These are phyloP conservation scores for Rhodotorula diobovata DNA, from an alignment of 768 basidiomycete genomes.

Conservation along the genomic window DNA sequence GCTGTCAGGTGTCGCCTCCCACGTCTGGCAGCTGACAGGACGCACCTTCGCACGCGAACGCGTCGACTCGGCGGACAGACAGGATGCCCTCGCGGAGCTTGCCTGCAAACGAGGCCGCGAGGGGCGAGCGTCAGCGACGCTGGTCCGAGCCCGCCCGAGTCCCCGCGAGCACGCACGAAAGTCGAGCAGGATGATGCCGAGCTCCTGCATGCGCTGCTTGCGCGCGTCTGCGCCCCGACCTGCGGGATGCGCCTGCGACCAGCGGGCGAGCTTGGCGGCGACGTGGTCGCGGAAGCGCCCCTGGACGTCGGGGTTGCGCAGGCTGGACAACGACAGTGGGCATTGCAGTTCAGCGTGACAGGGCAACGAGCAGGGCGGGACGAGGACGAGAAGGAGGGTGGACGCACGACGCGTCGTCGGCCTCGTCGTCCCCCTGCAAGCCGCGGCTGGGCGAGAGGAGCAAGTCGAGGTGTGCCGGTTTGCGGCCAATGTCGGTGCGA, in stretches of 20 bases:
- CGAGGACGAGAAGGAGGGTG: background rate
- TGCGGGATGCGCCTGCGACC: background rate
- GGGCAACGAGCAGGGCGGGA: background rate
- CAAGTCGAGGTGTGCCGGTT: slow-evolving; percentile 23
- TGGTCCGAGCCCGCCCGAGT: background rate
- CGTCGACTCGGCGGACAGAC: slow-evolving; percentile 20
- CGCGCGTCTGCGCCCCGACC: background rate
- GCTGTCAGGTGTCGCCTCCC: background rate
- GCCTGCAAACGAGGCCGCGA: background rate
- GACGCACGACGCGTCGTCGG: slow-evolving; percentile 13
- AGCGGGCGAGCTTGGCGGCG: slow-evolving; percentile 18
- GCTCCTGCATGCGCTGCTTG: slow-evolving; percentile 19
- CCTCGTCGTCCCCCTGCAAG: slow-evolving; percentile 5
- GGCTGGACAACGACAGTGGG: background rate
- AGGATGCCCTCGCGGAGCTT: slow-evolving; percentile 36
- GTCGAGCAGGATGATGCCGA: slow-evolving; percentile 35
- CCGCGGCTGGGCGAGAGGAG: slow-evolving; percentile 29
- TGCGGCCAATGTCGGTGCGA: slow-evolving; percentile 13
- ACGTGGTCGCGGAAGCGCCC: slow-evolving; percentile 30
- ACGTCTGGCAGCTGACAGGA: fast-evolving
- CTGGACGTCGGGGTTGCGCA: slow-evolving; percentile 19
- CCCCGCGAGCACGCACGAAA: slow-evolving; percentile 8
- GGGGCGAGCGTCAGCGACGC: background rate
- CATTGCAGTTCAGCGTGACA: too few species aligned
- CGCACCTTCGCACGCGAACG: slow-evolving; percentile 29